These are phyloP conservation scores for Coleophoma cylindrospora DNA, from an alignment of 2,329 filamentous ascomycete species.

Conservation along the genomic window DNA sequence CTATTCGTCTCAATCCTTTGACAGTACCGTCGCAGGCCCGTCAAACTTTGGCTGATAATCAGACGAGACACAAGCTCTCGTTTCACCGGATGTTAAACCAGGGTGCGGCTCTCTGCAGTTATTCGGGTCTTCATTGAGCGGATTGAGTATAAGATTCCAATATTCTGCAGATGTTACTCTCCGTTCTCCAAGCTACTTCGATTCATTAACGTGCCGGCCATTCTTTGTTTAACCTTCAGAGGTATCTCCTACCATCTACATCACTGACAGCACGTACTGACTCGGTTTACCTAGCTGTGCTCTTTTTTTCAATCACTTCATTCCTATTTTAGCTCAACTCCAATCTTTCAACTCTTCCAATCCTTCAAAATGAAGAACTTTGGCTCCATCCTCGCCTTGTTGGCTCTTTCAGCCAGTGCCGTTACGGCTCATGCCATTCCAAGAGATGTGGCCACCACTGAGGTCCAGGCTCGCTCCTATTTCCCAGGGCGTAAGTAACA, in stretches of 20 bases:
- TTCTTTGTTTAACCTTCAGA: conserved; percentile 18
- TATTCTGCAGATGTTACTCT: conserved; percentile 6
- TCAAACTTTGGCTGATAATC: conserved; percentile 17
- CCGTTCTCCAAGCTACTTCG: conserved; percentile 10
- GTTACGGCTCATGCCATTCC: conserved; percentile 26
- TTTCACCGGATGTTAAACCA: conserved; percentile 2
- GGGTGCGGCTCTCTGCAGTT: background rate
- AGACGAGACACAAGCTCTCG: conserved; percentile 14
- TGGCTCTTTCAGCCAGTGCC: conserved; percentile 29
- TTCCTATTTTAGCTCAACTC: conserved; percentile 16
- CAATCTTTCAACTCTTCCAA: conserved; percentile 9
- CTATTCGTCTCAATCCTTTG: conserved; percentile 10
- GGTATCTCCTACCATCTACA: conserved; percentile 3
- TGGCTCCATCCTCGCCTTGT: conserved; percentile 29
- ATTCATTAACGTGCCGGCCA: conserved; percentile 16
- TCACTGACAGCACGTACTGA: conserved; percentile 7
- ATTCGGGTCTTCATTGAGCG: too few species aligned
- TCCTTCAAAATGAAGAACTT: conserved; percentile 35
- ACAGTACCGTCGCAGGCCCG: conserved; percentile 7
- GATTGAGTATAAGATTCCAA: conserved; percentile 11
- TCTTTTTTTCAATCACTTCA: conserved; percentile 18
- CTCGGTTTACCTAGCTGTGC: conserved; percentile 17
- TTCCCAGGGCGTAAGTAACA: conserved; percentile 9
- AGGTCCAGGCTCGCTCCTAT: conserved; percentile 13
- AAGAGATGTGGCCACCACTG: conserved; percentile 3